Evolutionary conservation across 2,329 filamentous ascomycete species (phyloP).

Genomic region (Proliferodiscus dingleyae): DNA sequence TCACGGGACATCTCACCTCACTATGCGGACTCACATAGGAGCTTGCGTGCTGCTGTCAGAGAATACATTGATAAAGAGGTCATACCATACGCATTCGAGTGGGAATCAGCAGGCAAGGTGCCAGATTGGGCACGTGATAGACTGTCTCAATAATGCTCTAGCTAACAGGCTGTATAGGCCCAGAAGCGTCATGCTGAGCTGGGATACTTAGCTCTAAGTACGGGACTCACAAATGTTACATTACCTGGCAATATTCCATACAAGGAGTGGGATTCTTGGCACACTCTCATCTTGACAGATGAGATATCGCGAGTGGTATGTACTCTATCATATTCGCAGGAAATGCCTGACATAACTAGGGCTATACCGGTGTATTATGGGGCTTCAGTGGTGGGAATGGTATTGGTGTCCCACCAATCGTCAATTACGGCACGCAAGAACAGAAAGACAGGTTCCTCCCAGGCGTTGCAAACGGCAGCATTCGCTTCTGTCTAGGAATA

Average conservation of each 20-base stretch:
- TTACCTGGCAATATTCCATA: constrained; percentile 42
- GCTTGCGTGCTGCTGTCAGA: constrained; percentile 52
- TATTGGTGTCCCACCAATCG: constrained; percentile 60
- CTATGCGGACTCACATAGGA: constrained; percentile 57
- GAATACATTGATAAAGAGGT: constrained; percentile 55
- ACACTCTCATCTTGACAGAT: constrained; percentile 50
- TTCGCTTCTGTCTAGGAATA: constrained; percentile 59
- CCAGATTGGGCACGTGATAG: constrained; percentile 37
- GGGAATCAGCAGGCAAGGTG: constrained; percentile 55
- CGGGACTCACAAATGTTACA: constrained; percentile 35
- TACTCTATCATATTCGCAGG: neutral
- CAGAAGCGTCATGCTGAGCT: constrained; percentile 28
- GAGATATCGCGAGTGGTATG: constrained; percentile 46
- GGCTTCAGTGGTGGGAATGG: constrained; percentile 54
- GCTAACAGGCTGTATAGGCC: constrained; percentile 11
- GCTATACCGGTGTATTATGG: constrained; percentile 52
- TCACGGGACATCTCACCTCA: constrained; percentile 42
- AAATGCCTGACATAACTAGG: constrained; percentile 24
- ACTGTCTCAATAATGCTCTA: constrained; percentile 14
- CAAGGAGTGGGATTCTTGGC: constrained; percentile 51
- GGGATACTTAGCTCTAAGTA: constrained; percentile 32
- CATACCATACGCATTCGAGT: constrained; percentile 54
- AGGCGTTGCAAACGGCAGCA: constrained; percentile 51
- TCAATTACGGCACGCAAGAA: constrained; percentile 55
- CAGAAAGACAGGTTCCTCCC: constrained; percentile 57